Percentiles rank a stretch among this genome's conserved stretches.
Evolutionary conservation across 805 yeast genomes (phyloP).

Genomic region (Suhomyces pyralidae): DNA sequence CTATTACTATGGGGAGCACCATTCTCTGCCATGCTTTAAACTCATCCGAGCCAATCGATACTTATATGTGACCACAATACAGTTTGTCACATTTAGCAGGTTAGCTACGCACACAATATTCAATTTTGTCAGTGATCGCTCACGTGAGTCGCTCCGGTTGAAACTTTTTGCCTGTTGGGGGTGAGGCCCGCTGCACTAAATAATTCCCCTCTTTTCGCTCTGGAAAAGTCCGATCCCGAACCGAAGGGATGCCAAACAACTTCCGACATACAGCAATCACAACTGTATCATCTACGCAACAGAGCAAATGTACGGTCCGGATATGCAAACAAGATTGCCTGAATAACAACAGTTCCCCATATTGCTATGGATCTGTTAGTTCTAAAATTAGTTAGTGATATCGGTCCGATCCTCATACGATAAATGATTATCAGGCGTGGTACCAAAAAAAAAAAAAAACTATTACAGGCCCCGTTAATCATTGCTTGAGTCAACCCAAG

Average conservation of each 20-base stretch:
- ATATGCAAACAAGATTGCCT: background rate
- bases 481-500: background rate
- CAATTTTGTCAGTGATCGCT: background rate
- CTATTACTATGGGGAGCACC: conserved; percentile 50
- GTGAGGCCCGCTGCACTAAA: background rate
- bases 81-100: background rate
- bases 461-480: background rate
- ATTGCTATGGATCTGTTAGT: background rate
- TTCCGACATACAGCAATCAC: background rate
- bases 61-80: background rate
- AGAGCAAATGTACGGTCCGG: background rate
- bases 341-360: background rate
- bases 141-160: background rate
- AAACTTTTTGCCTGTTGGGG: background rate
- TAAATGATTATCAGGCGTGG: background rate
- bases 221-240: conserved; percentile 11
- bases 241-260: background rate
- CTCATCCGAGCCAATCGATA: background rate
- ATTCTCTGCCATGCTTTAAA: background rate
- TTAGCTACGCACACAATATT: background rate
- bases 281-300: background rate
- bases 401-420: background rate
- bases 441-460: background rate
- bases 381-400: background rate
- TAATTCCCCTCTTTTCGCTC: conserved; percentile 1